Base-by-base conservation (phyloP, 352 stramenopile genomes). In the Blastocystis sp. region DNA sequence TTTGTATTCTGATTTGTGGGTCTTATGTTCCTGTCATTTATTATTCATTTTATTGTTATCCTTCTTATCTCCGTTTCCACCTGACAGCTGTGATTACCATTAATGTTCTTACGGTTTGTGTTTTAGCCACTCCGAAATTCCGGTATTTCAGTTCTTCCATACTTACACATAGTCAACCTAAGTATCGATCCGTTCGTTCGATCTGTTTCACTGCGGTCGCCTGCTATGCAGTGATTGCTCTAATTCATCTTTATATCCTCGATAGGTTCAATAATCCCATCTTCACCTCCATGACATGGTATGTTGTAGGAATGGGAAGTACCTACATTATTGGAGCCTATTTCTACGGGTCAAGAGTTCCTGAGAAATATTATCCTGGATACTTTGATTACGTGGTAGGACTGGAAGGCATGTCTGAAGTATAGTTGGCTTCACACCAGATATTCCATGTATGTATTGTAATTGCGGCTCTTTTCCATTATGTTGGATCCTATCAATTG, bases 361-460 rank as follows among this genome's bases (percentile, higher is more conserved):
- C 77, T 27, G 77, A 87, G 52, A 74, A 78, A 27, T 87, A 78
- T 21, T 87, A 21, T 29, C 77, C 77, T 5, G 77, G 77, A 49
- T 65, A n/a, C 11, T 87, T 77, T 49, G 77, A 87, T 37, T 87
- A 77, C 43, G 59, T 77, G 24, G 77, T 87, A 51, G 1, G n/a
- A 7, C 1, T 67, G 6, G 16, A 5, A 27, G 27, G 27, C 9
- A 35, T 12, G 27, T 6, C 1, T 61, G 5, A 78, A 7, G 3
- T 54, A 1, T 77, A 87, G 77, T 75, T 87, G 43, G 51, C 77
- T 39, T 78, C 59, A 2, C 77, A 87, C 43, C 59, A 87, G 43
- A 29, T 87, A 1, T 87, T 87, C 35, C 77, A 87, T 51, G 65
- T 87, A n/a, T 87, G 77, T 57, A 87, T 87, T 42, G 77, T 87